Base-by-base conservation (phyloP, 768 basidiomycete genomes). In the Naganishia vaughanmartiniae region DNA sequence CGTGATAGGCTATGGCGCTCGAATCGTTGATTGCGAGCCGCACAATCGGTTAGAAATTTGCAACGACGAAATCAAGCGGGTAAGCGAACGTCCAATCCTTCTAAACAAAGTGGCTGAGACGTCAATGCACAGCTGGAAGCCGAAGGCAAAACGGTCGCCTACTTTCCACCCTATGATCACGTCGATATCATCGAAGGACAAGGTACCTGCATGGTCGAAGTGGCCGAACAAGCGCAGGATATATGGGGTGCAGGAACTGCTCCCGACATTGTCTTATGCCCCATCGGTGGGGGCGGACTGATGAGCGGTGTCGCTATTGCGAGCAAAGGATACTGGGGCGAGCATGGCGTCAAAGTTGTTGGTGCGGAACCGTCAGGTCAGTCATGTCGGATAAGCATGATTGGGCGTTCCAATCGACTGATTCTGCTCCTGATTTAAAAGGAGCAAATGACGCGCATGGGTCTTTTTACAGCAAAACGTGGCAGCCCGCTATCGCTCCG, bases 151-250 rank as follows among this genome's bases (percentile, higher is more conserved):
- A 53, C 39, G 12, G 67, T 69, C 17, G 55, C 31, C 6, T 69
- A 57, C 28, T 51, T 69, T 19, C 67, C 67, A n/a, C 56, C 67
- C 19, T 69, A 69, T 24, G 67, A 69, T 33, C 67, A 69, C 67
- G 56, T 69, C 42, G 67, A 69, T 33, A 48, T 69, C 26, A 69
- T 69, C 42, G 67, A 69, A 39, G 67, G 67, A 1, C 55, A 69
- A 24, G 67, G 67, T 6, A 58, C 48, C 11, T 39, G 55, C 21
- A 69, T 69, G 67, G 55, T 69, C 12, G 67, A 69, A 21, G 67
- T 69, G 1, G 56, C 57, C 17, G 34, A 45, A 31, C 67, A 69
- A 46, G 26, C 15, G 11, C 14, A 57, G 21, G 31, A 57, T 17
- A 53, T 51, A 15, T 69, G 67, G 67, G 67, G 57, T 45, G 17